phyloP scores from a whole-genome alignment of 768 basidiomycete species.

The Obba rivulosa region DNA sequence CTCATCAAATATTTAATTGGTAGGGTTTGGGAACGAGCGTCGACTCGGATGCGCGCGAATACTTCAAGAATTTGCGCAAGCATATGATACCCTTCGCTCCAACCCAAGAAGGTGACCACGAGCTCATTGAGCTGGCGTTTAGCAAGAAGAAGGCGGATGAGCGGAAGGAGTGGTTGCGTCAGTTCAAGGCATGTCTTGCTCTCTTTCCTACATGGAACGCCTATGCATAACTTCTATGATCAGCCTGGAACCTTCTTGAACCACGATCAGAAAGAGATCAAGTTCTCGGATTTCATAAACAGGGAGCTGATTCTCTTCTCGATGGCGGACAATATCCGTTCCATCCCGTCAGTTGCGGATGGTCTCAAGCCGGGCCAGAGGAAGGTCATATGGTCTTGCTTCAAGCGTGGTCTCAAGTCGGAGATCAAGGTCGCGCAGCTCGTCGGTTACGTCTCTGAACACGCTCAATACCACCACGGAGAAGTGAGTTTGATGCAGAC shows the following conservation, averaged over 20 bases:
- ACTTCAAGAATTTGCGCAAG: slow-evolving; percentile 87
- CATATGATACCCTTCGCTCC: slow-evolving; percentile 92
- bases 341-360: slow-evolving; percentile 91
- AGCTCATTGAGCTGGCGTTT: slow-evolving; percentile 94
- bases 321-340: slow-evolving; percentile 98
- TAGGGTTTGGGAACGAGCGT: slow-evolving; percentile 96
- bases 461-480: slow-evolving; percentile 96
- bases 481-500: slow-evolving; percentile 83
- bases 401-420: slow-evolving; percentile 88
- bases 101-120: slow-evolving; percentile 75
- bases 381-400: slow-evolving; percentile 94
- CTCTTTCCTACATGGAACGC: not conserved
- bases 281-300: slow-evolving; percentile 94
- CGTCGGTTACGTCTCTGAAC: slow-evolving; percentile 90
- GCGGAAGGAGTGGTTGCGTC: slow-evolving; percentile 95
- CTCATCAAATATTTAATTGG: not conserved
- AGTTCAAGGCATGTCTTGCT: slow-evolving; percentile 58
- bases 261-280: slow-evolving; percentile 81
- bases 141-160: slow-evolving; percentile 99
- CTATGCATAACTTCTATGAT: not conserved
- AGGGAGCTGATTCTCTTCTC: slow-evolving; percentile 97
- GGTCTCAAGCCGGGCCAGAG: slow-evolving; percentile 97
- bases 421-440: slow-evolving; percentile 97
- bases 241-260: slow-evolving; percentile 93
- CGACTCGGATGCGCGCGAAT: slow-evolving; percentile 84